Evolutionary conservation across 352 stramenopile genomes (phyloP).

Genomic region (Elongisporangium anandrum): DNA sequence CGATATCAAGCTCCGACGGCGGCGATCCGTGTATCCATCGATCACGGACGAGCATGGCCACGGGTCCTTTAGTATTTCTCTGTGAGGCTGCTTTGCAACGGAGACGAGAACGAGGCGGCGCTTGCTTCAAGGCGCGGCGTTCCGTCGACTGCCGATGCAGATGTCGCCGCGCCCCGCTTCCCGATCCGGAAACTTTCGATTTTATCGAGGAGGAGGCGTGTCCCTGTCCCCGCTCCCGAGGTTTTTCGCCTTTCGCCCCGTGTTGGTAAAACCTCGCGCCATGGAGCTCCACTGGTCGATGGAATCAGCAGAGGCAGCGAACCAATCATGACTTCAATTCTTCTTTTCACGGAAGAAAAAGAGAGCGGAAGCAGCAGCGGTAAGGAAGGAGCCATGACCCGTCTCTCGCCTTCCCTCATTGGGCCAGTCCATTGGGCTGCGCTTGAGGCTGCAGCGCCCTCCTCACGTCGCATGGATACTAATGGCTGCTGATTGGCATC

Average conservation of each 20-base stretch:
- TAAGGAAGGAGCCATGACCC: not conserved
- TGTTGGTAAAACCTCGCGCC: not conserved
- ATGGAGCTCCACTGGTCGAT: not conserved
- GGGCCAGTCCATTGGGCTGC: not conserved
- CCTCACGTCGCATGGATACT: not conserved
- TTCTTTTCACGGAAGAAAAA: not conserved
- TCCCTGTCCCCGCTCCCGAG: not conserved
- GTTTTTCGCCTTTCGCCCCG: not conserved
- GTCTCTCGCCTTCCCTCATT: not conserved
- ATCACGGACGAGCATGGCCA: not conserved
- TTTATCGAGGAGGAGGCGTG: not conserved
- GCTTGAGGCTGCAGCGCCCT: not conserved
- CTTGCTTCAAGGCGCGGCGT: not conserved
- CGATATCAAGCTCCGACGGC: not conserved
- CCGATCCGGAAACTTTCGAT: not conserved
- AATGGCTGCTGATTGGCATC: not conserved
- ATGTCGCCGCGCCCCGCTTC: not conserved
- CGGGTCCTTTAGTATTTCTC: not conserved
- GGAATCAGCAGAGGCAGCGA: not conserved
- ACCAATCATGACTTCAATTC: not conserved
- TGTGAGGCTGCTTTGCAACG: not conserved
- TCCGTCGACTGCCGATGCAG: not conserved
- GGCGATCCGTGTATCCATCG: not conserved
- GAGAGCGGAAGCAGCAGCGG: not conserved
- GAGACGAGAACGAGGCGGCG: too few species aligned